Evolutionary conservation across 208 protist genomes (phyloP), one percentile per base, ranked within the genome.

Genomic region (Histomonas meleagridis): DNA sequence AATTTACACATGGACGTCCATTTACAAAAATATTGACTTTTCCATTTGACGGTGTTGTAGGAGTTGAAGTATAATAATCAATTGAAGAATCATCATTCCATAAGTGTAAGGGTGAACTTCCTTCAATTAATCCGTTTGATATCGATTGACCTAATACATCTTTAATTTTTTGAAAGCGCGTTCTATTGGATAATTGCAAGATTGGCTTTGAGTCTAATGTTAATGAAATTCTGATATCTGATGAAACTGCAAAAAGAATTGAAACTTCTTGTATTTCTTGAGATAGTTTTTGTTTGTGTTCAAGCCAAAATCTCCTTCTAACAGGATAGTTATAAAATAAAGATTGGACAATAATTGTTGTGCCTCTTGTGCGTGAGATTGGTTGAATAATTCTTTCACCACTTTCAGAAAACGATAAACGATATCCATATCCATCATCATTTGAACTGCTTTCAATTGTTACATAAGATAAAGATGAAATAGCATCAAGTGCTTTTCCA

Each of bases 11-110:
- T 38, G 76, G 76, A 57, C 76, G 4, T 5, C 38, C 38, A 38
- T 86, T 86, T 5, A 86, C 46, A 38, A 43, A 21, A 55, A 86
- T 38, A 55, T 55, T 55, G 16, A 86, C 28, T 86, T 55, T 86
- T 16, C 46, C 46, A 35, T 86, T 86, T 18, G 76, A 86, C 32
- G 32, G 32, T 38, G 76, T 55, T 55, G 76, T 86, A 12, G 76
- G 76, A 38, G 76, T 38, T 16, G 76, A 14, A 57, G 76, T 86
- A 46, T 38, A 86, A 86, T 86, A 86, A n/a, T 51, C 76, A 38
- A 86, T 1, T 10, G 46, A 32, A 55, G 76, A 12, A n/a, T 40
- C 76, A 28, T 12, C 7, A 55, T 18, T 1, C 76, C 76, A 86
- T 55, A 38, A 7, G 4, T 86, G 46, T 18, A 86, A 28, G 14